Percentiles rank a stretch among this genome's conserved stretches.
phyloP scores from a whole-genome alignment of 2,329 filamentous ascomycete species.

The Penicillium verrucosum region DNA sequence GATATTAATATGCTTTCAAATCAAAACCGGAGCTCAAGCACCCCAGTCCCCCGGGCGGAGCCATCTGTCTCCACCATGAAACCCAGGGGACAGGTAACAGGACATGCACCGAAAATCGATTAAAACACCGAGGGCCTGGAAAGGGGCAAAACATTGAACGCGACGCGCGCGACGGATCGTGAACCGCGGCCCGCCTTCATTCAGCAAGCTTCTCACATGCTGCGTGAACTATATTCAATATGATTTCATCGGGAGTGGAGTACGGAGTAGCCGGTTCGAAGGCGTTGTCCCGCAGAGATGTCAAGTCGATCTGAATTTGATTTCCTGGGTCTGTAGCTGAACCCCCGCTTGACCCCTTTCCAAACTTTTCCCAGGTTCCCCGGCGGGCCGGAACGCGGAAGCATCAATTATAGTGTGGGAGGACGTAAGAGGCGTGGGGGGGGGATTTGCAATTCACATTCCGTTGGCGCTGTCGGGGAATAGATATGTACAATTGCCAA shows the following conservation, averaged over 20 bases:
- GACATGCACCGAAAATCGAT: background rate
- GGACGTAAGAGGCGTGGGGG: background rate
- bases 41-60: background rate
- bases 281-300: slow-evolving; percentile 8
- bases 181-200: slow-evolving; percentile 12
- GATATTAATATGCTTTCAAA: background rate
- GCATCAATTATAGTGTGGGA: slow-evolving; percentile 8
- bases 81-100: slow-evolving; percentile 12
- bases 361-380: slow-evolving; percentile 3
- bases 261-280: background rate
- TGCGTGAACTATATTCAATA: background rate
- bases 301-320: slow-evolving; percentile 7
- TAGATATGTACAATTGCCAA: background rate
- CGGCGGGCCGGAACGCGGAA: slow-evolving; percentile 11
- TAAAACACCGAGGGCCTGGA: slow-evolving; percentile 11
- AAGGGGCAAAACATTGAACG: background rate
- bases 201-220: background rate
- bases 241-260: background rate
- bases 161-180: slow-evolving; percentile 9
- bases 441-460: background rate
- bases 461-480: background rate
- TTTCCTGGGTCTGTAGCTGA: background rate
- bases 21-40: background rate
- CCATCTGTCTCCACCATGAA: background rate
- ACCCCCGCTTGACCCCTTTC: background rate